Base-by-base conservation (phyloP, 164 flowering plant species). In the Magnolia kwangsiensis region DNA sequence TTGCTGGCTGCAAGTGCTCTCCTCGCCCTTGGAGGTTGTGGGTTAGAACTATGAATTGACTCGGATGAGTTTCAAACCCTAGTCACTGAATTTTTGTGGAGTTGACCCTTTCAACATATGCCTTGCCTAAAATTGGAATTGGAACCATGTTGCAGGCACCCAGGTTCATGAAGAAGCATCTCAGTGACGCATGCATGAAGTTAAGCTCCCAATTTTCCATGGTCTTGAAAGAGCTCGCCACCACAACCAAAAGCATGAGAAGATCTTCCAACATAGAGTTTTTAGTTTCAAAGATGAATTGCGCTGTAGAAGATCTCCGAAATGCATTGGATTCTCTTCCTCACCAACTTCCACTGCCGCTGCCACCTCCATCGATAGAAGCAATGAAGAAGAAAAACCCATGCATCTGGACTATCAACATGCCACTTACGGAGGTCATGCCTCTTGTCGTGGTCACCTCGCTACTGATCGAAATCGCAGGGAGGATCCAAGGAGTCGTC, bases 361-460 rank as follows among this genome's bases (percentile, higher is more conserved):
- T 37, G 3, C 45, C 7, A 5, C 45, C 45, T 37, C 67, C 67
- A 29, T 20, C 74, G 20, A 14, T 45, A 14, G 49, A 2, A 24
- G 74, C 23, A 77, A 11, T 11, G 61, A 11, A 11, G 50, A 73
- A 69, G 27, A 31, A 69, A 37, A 59, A 18, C 8, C 73, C 3
- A 7, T 71, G 50, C 7, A 29, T 37, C 11, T 14, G 31, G 67
- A 27, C 24, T 8, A 6, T 81, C 55, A 37, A 37, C 45, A 14
- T 68, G 71, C 83, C 86, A 3, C 73, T 93, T 51, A 74, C 84
- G 75, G 90, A 85, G 51, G 76, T 90, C 31, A 2, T 68, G 71
- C 91, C 95, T 8, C 76, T 93, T 29, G 87, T 85, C 21, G 88
- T 92, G 10, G 63, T 83, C 21, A 87, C 87, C 5, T 81, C 95